phyloP scores from a whole-genome alignment of 768 basidiomycete genomes.

The Kwoniella mangroviensis region DNA sequence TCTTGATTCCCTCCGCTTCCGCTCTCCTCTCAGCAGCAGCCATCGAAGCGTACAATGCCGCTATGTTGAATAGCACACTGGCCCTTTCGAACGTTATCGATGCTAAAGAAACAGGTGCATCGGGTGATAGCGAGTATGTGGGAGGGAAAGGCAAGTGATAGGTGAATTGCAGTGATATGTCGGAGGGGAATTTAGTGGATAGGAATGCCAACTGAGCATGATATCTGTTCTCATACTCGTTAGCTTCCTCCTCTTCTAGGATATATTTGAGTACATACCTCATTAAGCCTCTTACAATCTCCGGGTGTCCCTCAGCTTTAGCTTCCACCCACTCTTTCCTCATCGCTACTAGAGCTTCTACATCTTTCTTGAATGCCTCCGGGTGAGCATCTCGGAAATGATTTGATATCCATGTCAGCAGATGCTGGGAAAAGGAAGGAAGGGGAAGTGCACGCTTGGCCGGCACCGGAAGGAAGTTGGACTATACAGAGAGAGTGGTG shows the following conservation, averaged over 20 bases:
- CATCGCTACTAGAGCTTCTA: conserved; percentile 70
- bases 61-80: conserved; percentile 80
- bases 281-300: conserved; percentile 59
- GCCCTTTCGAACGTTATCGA: conserved; percentile 84
- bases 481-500: conserved; percentile 31
- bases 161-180: conserved; percentile 61
- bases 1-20: conserved; percentile 77
- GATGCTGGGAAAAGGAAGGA: conserved; percentile 48
- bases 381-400: conserved; percentile 74
- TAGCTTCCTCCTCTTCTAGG: background rate
- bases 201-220: conserved; percentile 87
- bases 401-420: conserved; percentile 69
- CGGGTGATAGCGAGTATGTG: conserved; percentile 54
- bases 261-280: conserved; percentile 62
- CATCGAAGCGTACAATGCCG: conserved; percentile 80
- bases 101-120: conserved; percentile 67
- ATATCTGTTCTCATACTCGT: conserved; percentile 65
- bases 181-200: conserved; percentile 78
- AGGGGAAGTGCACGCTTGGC: conserved; percentile 52
- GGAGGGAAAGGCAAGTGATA: conserved; percentile 76
- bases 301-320: conserved; percentile 62
- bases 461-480: conserved; percentile 56
- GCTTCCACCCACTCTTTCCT: conserved; percentile 68
- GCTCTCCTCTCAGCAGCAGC: conserved; percentile 62
- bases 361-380: conserved; percentile 80